Evolutionary conservation across 78 protist genomes (phyloP), one percentile per base, ranked within the genome.

Genomic region (Anaeramoeba ignava): DNA sequence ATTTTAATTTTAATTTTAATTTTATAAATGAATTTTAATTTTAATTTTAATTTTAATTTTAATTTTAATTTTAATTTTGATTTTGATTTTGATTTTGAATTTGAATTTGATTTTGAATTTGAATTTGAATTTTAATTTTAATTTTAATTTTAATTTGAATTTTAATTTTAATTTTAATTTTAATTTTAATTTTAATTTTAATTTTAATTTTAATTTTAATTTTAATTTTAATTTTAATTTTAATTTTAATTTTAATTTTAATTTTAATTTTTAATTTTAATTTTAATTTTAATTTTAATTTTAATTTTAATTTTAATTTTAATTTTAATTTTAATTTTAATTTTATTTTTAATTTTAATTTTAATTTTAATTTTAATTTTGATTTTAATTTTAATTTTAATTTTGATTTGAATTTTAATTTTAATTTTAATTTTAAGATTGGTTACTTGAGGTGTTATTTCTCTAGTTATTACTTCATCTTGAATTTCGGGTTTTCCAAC

Each of bases 181-280:
- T 12, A 39, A 40, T 88, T 2, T 83, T 27, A 3, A 2, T n/a
- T n/a, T n/a, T n/a, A 36, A 98, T 99, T 36, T 94, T 87, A 23
- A 90, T 38, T 78, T 41, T 2, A 41, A 33, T 2, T 41, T 3
- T 40, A 23, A n/a, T 27, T 38, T 40, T 12, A 39, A 40, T 88
- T 2, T 83, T 27, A 3, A 2, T n/a, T n/a, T n/a, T n/a, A 36
- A 98, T 99, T 36, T 94, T 87, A 23, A 90, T 38, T 78, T 41
- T 2, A 41, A 33, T 2, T 41, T 3, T 40, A 23, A n/a, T 27
- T 38, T 40, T 12, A 39, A 40, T 88, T 2, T 83, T 27, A 3
- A 2, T n/a, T n/a, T n/a, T 93, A 91, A 36, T 98, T 99, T 36
- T 94, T 87, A 23, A 90, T 38, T 78, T 41, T 2, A 41, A 33